These are phyloP conservation scores for Blastomyces emzantsi DNA, from an alignment of 2,329 filamentous ascomycete genomes.

Conservation along the genomic window DNA sequence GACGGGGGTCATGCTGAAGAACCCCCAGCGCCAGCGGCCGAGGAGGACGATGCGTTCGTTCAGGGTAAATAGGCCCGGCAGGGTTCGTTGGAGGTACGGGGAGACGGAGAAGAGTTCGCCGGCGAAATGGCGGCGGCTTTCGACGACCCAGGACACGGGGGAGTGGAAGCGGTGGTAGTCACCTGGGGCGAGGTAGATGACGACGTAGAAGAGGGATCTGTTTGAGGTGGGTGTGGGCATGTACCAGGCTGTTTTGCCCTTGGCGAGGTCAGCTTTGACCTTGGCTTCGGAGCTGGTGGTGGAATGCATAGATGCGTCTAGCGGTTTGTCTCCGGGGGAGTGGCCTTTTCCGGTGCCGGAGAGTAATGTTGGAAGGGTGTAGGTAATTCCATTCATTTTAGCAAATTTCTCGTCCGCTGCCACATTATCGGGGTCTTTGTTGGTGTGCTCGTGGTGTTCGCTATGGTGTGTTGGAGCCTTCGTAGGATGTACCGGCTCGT, in stretches of 20 bases:
- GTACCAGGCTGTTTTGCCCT: slow-evolving; percentile 61
- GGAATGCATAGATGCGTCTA: slow-evolving; percentile 64
- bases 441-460: slow-evolving; percentile 26
- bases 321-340: slow-evolving; percentile 44
- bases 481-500: slow-evolving; percentile 27
- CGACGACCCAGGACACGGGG: slow-evolving; percentile 88
- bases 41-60: slow-evolving; percentile 94
- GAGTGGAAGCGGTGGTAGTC: slow-evolving; percentile 99
- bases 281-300: slow-evolving; percentile 67
- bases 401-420: slow-evolving; percentile 87
- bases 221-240: slow-evolving; percentile 53
- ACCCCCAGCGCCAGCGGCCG: slow-evolving; percentile 91
- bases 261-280: slow-evolving; percentile 73
- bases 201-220: slow-evolving; percentile 76
- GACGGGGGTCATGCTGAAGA: slow-evolving; percentile 93
- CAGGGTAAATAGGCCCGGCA: slow-evolving; percentile 89
- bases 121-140: slow-evolving; percentile 91
- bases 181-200: slow-evolving; percentile 91
- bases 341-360: slow-evolving; percentile 53
- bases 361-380: slow-evolving; percentile 79
- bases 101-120: slow-evolving; percentile 93
- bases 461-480: slow-evolving; percentile 29
- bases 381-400: slow-evolving; percentile 86
- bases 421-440: slow-evolving; percentile 54
- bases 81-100: slow-evolving; percentile 83